Base-by-base conservation (phyloP, 306 rosid species). In the Corylus americana region DNA sequence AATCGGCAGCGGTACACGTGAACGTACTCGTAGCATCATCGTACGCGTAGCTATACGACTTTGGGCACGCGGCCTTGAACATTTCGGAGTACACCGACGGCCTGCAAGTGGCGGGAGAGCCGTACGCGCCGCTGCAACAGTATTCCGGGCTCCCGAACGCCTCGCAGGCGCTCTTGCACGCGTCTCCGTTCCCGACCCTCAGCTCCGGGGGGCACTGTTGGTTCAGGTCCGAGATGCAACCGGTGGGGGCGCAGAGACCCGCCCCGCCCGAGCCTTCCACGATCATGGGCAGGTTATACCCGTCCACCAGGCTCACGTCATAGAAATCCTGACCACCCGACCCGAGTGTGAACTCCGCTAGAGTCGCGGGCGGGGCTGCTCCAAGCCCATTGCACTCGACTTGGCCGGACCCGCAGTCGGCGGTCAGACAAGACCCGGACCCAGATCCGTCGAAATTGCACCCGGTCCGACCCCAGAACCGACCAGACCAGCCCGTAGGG, bases 401-500 rank as follows among this genome's bases (percentile, higher is more conserved):
- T 11, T 70, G 78, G 18, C 92, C 91, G 35, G 98, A 91, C 72
- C 98, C 98, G 37, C 98, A 95, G 92, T 95, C 98, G 3, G 87
- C 98, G 27, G 98, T 95, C 70, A 75, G 71, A n/a, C 98, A 95
- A 0, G 96, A 89, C 0, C 97, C 98, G 25, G 90, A 39, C 0
- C 88, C 90, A 77, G 97, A 92, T 77, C 89, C 91, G 80, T 89
- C 96, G 82, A 95, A 95, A 7, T 66, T 85, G 76, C 98, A 95
- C 35, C 87, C 90, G 6, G 98, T 92, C 68, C 98, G 84, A 2
- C 76, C 98, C 98, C 98, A 95, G 90, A 95, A 95, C 0, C 98
- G 91, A 2, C 98, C 98, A 64, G 98, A 95, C 98, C 98, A 95
- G 71, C 98, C 98, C 4, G 98, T 89, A 5, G 98, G 96, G 0